These are phyloP conservation scores for Paramecium caudatum DNA, from an alignment of 73 alveolate species.

Conservation along the genomic window DNA sequence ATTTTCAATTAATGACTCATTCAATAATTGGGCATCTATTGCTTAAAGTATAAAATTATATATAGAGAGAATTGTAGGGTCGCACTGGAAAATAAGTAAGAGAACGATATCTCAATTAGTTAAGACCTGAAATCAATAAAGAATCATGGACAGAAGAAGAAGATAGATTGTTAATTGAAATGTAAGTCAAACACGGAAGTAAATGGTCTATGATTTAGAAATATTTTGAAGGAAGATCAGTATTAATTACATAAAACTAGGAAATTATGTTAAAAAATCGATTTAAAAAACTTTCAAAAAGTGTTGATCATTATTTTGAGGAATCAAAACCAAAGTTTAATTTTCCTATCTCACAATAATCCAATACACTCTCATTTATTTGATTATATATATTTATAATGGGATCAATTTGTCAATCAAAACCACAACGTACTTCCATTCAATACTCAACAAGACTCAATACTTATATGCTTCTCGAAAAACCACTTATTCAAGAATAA, in stretches of 20 bases:
- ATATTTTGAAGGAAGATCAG: conserved; percentile 19
- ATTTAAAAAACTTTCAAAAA: background rate
- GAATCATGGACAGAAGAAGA: conserved; percentile 21
- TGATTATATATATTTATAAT: conserved; percentile 11
- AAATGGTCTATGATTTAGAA: conserved; percentile 2
- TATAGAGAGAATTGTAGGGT: conserved; percentile 54
- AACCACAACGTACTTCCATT: conserved; percentile 4
- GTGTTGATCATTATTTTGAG: background rate
- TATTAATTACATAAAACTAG: background rate
- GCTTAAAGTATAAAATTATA: background rate
- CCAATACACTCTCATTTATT: conserved; percentile 30
- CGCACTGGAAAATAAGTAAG: background rate
- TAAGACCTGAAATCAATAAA: background rate
- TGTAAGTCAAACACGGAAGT: conserved; percentile 7
- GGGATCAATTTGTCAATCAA: conserved; percentile 39
- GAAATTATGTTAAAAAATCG: conserved; percentile 54
- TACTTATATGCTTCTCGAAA: background rate
- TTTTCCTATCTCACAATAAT: background rate
- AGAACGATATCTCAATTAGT: conserved; percentile 1
- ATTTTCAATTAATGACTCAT: background rate
- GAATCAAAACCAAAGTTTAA: background rate
- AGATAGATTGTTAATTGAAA: background rate
- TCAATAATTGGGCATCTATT: background rate
- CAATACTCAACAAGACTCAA: background rate
- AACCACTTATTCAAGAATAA: background rate